Base-by-base conservation (phyloP, 345 rosid genomes). In the Litchi chinensis region DNA sequence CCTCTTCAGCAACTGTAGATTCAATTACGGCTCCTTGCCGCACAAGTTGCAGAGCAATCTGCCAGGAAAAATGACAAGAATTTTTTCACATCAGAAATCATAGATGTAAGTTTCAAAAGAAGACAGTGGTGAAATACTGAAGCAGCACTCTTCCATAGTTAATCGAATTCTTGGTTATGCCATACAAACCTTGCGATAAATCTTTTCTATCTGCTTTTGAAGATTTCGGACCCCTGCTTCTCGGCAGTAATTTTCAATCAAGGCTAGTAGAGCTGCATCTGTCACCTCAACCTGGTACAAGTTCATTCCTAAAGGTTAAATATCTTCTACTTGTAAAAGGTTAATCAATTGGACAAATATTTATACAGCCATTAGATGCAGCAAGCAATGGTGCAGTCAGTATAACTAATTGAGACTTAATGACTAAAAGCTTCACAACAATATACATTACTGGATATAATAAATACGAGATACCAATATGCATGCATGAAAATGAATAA, bases 141-240 rank as follows among this genome's bases (percentile, higher is more conserved):
- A 64, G 60, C 37, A 40, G 64, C 64, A n/a, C 64, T n/a, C 26
- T 59, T 21, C 64, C 26, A 59, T n/a, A 59, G 64, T 59, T 59
- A 18, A 59, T 18, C 10, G 26, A 0, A 21, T n/a, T 59, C 28
- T 60, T 65, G 48, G 13, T n/a, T n/a, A 44, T 26, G 11, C 24
- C 19, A 39, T 6, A 81, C 87, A 65, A 67, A 93, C 99, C 97
- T 94, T 97, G 28, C 98, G 99, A 82, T 97, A 94, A n/a, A 97
- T 94, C 91, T 97, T 97, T 81, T 93, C 98, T 76, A 94, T 94
- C n/a, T 94, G 98, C 85, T 96, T 96, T 83, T 93, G 99, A 81
- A 96, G 99, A 91, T 96, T 96, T 82, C 99, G 77, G 74, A 96
- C 99, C 77, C 99, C 99, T 50, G 99, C 98, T 87, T 96, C 98